Evolutionary conservation across 1,139 yeast species (phyloP), one percentile per base, ranked within the genome.

Genomic region (Pichia sp.): DNA sequence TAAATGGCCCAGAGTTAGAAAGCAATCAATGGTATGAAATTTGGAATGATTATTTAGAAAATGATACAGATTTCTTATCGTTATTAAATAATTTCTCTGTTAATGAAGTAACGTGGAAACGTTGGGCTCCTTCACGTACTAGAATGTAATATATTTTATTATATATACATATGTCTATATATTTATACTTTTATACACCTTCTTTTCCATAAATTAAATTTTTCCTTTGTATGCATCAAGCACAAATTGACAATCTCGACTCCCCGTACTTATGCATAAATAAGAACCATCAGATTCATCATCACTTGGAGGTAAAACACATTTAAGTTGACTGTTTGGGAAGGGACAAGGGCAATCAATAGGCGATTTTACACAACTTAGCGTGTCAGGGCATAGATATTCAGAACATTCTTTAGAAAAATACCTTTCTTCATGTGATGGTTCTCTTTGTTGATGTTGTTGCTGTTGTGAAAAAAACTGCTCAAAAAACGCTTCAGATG

Each of bases 261-360:
- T 60, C 20, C 59, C 61, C 8, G 75, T 78, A 26, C 93, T 80
- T 38, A 91, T 81, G 60, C 98, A 91, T 13, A 88, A 69, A 55
- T 68, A 82, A 11, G 44, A 37, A 39, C 67, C 66, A 43, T 74
- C 70, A 20, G 76, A 72, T 47, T 76, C 78, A 8, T 15, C 20
- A 3, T 28, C 30, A 11, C 16, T 21, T 18, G 37, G 34, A 0
- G 96, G 95, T 39, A 86, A 66, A 6, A 72, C 61, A 60, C 98
- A 91, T 55, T 87, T 80, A 48, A 84, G 59, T 59, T 91, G 96
- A 2, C 95, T 80, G 41, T 78, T 76, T 1, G 95, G 91, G 57
- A 76, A 89, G 9, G 87, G 88, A 60, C 98, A 91, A 1, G 97
- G 96, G 60, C 98, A 91, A 42, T 80, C 80, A 20, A 70, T 57